phyloP scores from a whole-genome alignment of 1,284 basidiomycete genomes.

The Tilletiopsis washingtonensis region DNA sequence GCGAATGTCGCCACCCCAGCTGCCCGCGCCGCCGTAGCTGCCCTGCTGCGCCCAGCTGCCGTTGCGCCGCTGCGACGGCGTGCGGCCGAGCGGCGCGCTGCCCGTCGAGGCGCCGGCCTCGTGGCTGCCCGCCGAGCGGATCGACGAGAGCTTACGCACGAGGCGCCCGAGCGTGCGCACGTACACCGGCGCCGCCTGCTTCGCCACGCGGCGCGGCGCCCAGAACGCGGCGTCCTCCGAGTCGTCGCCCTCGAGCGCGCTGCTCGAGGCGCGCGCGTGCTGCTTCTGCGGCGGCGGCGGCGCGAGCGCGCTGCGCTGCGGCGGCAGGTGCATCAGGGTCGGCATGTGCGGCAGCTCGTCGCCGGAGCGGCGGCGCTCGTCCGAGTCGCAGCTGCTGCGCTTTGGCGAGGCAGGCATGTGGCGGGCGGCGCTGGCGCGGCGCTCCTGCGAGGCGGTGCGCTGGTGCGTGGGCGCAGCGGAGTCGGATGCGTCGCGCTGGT shows the following conservation, averaged over 20 bases:
- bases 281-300: not conserved
- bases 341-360: constrained; percentile 9
- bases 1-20: too few relatives aligned
- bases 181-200: constrained; percentile 1
- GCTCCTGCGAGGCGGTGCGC: too few relatives aligned
- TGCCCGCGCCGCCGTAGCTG: too few relatives aligned
- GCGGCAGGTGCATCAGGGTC: not conserved
- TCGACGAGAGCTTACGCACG: constrained; percentile 12
- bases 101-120: not conserved
- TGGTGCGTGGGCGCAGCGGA: too few relatives aligned
- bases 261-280: not conserved
- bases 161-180: constrained; percentile 13
- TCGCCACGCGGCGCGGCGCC: not conserved
- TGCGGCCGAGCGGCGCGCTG: too few relatives aligned
- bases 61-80: too few relatives aligned
- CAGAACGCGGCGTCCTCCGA: constrained; percentile 1
- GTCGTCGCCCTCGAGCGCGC: not conserved
- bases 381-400: too few relatives aligned
- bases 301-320: not conserved
- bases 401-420: too few relatives aligned
- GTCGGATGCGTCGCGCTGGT: too few relatives aligned
- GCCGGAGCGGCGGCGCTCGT: too few relatives aligned
- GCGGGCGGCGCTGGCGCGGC: too few relatives aligned
- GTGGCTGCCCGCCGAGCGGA: constrained; percentile 11
- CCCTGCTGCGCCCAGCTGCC: too few relatives aligned